Conservation (phyloP, 345 rosid species). For the Citrus inodora region DNA sequence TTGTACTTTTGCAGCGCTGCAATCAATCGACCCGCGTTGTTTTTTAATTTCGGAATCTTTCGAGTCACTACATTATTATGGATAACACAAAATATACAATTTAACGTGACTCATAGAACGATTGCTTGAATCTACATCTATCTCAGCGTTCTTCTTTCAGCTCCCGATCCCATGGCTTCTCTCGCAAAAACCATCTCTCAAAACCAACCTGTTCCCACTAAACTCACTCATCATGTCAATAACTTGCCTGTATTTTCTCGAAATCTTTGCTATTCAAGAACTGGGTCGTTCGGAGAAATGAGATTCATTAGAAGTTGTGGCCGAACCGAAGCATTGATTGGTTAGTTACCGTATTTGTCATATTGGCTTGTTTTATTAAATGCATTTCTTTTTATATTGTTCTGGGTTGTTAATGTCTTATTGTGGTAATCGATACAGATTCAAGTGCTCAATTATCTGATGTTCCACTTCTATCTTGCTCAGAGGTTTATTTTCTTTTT, state of each 20-base stretch:
- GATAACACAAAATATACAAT: background rate
- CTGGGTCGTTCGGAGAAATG: slow-evolving; percentile 14
- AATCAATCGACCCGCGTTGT: background rate
- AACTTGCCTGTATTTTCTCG: background rate
- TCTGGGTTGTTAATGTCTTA: background rate
- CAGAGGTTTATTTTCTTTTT: slow-evolving; percentile 44
- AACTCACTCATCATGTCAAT: slow-evolving; percentile 3
- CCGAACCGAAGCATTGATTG: slow-evolving; percentile 27
- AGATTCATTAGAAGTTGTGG: slow-evolving; percentile 22
- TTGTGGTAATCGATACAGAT: slow-evolving; percentile 24
- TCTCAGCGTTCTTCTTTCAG: background rate
- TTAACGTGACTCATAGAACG: background rate
- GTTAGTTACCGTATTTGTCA: slow-evolving; percentile 21
- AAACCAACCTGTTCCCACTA: slow-evolving; percentile 12
- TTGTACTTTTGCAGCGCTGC: background rate
- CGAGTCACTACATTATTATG: background rate
- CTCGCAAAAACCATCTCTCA: slow-evolving; percentile 17
- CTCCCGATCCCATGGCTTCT: slow-evolving; percentile 32
- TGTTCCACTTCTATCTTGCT: slow-evolving; percentile 56
- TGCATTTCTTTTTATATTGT: background rate
- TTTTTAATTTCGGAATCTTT: background rate
- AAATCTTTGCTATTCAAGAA: slow-evolving; percentile 17
- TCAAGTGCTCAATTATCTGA: slow-evolving; percentile 30
- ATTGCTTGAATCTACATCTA: background rate
- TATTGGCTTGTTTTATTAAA: background rate